These are phyloP conservation scores for Umbelopsis isabellina DNA, from an alignment of 192 early-diverging fungal species.

Conservation along the genomic window DNA sequence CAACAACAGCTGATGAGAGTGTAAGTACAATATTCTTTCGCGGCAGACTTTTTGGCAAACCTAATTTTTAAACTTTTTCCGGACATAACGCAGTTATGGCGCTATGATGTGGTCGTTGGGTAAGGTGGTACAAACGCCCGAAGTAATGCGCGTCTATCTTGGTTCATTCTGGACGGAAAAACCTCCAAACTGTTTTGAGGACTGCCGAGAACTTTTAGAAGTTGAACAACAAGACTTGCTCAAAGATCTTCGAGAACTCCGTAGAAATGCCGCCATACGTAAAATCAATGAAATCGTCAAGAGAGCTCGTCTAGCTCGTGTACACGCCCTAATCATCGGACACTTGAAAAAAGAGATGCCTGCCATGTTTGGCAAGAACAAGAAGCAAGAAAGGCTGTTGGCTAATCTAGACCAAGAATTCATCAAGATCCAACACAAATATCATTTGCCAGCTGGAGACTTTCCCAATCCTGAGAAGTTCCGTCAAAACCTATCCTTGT, in stretches of 20 bases:
- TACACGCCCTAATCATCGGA: constrained; percentile 85
- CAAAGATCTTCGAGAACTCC: constrained; percentile 71
- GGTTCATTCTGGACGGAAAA: constrained; percentile 81
- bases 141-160: constrained; percentile 86
- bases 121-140: constrained; percentile 85
- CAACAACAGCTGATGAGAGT: constrained; percentile 89
- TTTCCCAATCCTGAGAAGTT: constrained; percentile 83
- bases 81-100: constrained; percentile 54
- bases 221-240: constrained; percentile 81
- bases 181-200: constrained; percentile 68
- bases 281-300: constrained; percentile 94
- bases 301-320: constrained; percentile 72
- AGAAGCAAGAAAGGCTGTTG: constrained; percentile 74
- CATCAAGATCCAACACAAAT: constrained; percentile 66
- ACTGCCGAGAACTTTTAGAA: constrained; percentile 67
- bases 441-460: constrained; percentile 79
- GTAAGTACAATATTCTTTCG: constrained; percentile 37
- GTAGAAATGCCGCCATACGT: constrained; percentile 79
- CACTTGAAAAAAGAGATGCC: constrained; percentile 86
- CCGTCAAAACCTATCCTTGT: constrained; percentile 65
- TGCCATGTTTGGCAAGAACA: constrained; percentile 76
- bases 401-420: constrained; percentile 77
- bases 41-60: background rate
- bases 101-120: constrained; percentile 94
- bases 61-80: background rate